Base-by-base conservation (phyloP, 805 yeast genomes). In the Wickerhamiella sorbophila region DNA sequence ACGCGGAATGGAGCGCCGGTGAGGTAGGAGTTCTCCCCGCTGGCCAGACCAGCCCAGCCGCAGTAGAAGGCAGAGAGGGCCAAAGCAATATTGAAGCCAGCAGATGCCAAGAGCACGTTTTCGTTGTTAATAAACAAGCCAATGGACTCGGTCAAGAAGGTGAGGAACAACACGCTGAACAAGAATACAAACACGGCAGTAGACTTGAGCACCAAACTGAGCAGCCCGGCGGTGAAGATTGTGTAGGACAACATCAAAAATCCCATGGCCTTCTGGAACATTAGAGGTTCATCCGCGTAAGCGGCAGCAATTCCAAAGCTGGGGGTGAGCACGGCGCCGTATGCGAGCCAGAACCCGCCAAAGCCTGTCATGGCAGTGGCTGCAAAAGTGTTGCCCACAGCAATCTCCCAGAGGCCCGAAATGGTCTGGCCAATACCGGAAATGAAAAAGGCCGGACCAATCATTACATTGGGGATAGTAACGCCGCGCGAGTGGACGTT, bases 381-480 rank as follows among this genome's bases (percentile, higher is more conserved):
- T 67, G 79, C 82, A 59, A 75, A 77, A 26, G 80, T 71, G 61
- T 74, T 74, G 51, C 77, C 82, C 24, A 70, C 62, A 9, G 75
- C 72, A 58, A 76, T 67, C 56, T 75, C 81, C 71, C 77, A 76
- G 71, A 76, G 68, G 38, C 81, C 82, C 14, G 81, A 79, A 27
- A 74, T 56, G 38, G 73, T 57, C 56, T 75, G 81, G 34, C 74
- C 68, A 3, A 68, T 57, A 5, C 82, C 83, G 31, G 81, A 82
- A 54, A 74, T 72, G 55, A 77, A 77, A 47, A 69, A 66, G 9
- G 80, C 79, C 46, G 70, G 59, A 9, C 81, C 79, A 41, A 74
- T 70, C 29, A 76, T 77, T 38, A 75, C 60, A 47, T 68, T 69
- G 20, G 76, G 69, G 35, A 66, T 62, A 5, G 59, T 50, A 31